A percentile compares a stretch with the other conserved stretches of the same genome.
Evolutionary conservation across 208 protist species (phyloP).

Genomic region (Leishmania major): DNA sequence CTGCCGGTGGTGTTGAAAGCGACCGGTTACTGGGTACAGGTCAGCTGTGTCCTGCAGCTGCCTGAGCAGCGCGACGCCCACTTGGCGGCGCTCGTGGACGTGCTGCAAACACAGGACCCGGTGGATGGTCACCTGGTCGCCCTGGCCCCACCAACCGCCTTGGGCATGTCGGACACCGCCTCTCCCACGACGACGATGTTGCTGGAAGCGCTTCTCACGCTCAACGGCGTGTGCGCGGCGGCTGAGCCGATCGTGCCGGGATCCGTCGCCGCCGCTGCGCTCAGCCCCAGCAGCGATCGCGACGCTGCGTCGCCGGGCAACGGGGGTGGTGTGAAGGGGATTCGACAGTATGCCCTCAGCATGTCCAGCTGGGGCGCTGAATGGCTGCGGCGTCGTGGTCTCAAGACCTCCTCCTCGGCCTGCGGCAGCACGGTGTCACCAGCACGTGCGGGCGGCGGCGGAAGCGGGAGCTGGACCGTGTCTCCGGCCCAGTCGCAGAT

Average conservation of each 20-base stretch:
- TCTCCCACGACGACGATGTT: neutral
- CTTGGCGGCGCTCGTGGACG: slow-evolving; percentile 41
- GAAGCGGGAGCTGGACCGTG: neutral
- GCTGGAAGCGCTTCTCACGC: slow-evolving; percentile 15
- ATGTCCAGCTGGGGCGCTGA: slow-evolving; percentile 19
- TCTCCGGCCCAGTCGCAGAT: neutral
- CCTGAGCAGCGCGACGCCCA: slow-evolving; percentile 49
- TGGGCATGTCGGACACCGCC: slow-evolving; percentile 3
- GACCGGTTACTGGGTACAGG: slow-evolving; percentile 50
- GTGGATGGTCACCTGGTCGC: slow-evolving; percentile 27
- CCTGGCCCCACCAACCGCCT: slow-evolving; percentile 12
- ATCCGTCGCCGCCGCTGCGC: slow-evolving; percentile 28
- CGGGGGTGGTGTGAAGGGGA: neutral
- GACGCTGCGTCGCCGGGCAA: slow-evolving; percentile 6
- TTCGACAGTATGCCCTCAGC: neutral
- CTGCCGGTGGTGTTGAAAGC: slow-evolving; percentile 52
- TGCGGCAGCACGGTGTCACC: neutral
- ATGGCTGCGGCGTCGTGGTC: slow-evolving; percentile 22
- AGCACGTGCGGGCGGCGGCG: neutral
- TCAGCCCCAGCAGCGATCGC: slow-evolving; percentile 15
- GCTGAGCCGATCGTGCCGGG: slow-evolving; percentile 25
- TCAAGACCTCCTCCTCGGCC: neutral
- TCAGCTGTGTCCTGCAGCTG: slow-evolving; percentile 39
- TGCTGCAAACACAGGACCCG: slow-evolving; percentile 24
- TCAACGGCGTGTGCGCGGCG: slow-evolving; percentile 14